These are phyloP conservation scores for Physcomitrellopsis africana DNA, from an alignment of 225 moss, liverwort and hornwort genomes.

Conservation along the genomic window DNA sequence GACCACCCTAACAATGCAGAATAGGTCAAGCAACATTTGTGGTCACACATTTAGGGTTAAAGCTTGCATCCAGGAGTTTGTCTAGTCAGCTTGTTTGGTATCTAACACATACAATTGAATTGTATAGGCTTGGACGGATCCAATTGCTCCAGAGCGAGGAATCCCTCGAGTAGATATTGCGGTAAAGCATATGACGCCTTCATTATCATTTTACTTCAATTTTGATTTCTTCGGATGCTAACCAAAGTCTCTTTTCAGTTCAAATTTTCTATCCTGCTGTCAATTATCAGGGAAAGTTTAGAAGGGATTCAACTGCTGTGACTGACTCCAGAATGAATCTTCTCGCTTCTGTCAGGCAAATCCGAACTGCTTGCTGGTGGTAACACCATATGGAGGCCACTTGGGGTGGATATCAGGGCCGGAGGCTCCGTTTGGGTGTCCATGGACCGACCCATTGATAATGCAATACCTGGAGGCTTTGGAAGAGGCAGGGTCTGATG, in stretches of 20 bases:
- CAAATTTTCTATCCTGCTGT: too few relatives aligned
- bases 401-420: constrained; percentile 87
- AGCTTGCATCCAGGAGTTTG: not conserved
- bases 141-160: constrained; percentile 83
- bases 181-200: constrained; percentile 36
- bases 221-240: not conserved
- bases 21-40: too few relatives aligned
- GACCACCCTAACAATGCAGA: not conserved
- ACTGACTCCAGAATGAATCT: not conserved
- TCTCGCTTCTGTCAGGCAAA: constrained; percentile 58
- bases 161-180: constrained; percentile 82
- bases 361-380: constrained; percentile 75
- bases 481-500: constrained; percentile 45
- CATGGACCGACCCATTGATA: constrained; percentile 88
- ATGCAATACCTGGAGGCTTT: constrained; percentile 75
- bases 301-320: too few relatives aligned
- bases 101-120: constrained; percentile 3
- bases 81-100: not conserved
- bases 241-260: not conserved
- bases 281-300: too few relatives aligned
- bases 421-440: constrained; percentile 76
- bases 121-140: constrained; percentile 85
- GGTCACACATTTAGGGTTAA: not conserved
- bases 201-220: not conserved
- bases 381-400: constrained; percentile 92